Base-by-base conservation (phyloP, 1,284 basidiomycete genomes). In the Lentinula novae-zelandiae region DNA sequence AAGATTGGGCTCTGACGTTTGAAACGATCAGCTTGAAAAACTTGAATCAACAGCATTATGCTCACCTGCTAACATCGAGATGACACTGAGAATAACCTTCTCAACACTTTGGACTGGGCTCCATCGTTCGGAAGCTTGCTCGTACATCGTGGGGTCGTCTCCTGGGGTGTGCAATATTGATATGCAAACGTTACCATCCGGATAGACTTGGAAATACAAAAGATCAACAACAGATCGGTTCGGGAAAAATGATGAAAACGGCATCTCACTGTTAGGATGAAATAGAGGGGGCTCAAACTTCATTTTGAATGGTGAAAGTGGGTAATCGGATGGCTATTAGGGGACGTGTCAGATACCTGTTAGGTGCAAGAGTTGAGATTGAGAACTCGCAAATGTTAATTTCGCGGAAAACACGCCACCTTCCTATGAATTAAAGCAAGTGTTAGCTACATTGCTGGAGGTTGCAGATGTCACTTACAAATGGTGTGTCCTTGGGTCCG, bases 161-260 rank as follows among this genome's bases (percentile, higher is more conserved):
- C 97, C 97, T 0, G 97, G 96, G 0, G 95, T 93, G 72, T 99
- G 97, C 40, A 99, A 78, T 71, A 99, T 99, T 3, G 95, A 98
- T 71, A 99, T 99, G 79, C 97, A 99, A 55, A 99, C 96, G 50
- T 86, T 93, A 27, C 96, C 96, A 70, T 96, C 94, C 1, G 95
- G 82, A 74, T 99, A 99, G 65, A 95, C 91, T 92, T 20, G n/a
- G 8, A 46, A 46, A n/a, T 7, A 3, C 17, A 44, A 68, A 42
- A 58, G 27, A 49, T 33, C 54, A 42, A 17, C 56, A 40, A 31
- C 22, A 46, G 5, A 48, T 27, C 34, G 36, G 17, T 58, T 22
- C n/a, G 27, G 36, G 27, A 50, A 17, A 52, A 38, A 62, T 56
- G 17, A 57, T 42, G 40, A 9, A 39, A 58, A 55, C 40, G 57